Evolutionary conservation across 768 basidiomycete species (phyloP).

Genomic region (Lentinula edodes): DNA sequence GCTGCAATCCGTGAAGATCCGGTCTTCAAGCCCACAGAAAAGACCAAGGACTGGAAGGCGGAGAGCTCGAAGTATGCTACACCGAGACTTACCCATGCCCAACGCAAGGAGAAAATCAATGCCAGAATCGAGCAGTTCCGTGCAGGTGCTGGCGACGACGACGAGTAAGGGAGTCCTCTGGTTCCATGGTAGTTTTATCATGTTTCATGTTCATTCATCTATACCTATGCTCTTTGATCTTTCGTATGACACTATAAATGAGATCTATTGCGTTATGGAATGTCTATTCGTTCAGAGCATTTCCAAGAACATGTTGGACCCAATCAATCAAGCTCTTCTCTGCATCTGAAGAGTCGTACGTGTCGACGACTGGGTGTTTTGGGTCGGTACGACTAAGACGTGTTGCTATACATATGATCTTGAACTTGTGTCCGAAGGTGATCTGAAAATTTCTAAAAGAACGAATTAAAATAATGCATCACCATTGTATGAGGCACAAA

Average conservation of each 20-base stretch:
- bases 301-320: slow-evolving; percentile 43
- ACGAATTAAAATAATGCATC: not conserved
- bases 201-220: not conserved
- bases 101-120: slow-evolving; percentile 76
- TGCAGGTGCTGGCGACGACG: slow-evolving; percentile 54
- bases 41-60: slow-evolving; percentile 87
- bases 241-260: slow-evolving; percentile 12
- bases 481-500: not conserved
- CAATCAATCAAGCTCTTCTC: slow-evolving; percentile 43
- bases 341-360: slow-evolving; percentile 32
- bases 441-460: slow-evolving; percentile 57
- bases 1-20: slow-evolving; percentile 96
- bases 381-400: slow-evolving; percentile 37
- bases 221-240: slow-evolving; percentile 6
- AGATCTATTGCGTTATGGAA: not conserved
- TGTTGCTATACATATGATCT: slow-evolving; percentile 55
- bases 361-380: slow-evolving; percentile 33
- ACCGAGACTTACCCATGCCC: slow-evolving; percentile 62
- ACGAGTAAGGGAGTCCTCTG: slow-evolving; percentile 45
- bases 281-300: slow-evolving; percentile 19
- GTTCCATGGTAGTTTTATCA: not conserved
- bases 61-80: slow-evolving; percentile 71
- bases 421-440: slow-evolving; percentile 41
- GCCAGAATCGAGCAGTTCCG: slow-evolving; percentile 90
- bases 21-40: slow-evolving; percentile 82